Conservation (phyloP, 2,329 filamentous ascomycete genomes). For the Cercospora beticola region DNA sequence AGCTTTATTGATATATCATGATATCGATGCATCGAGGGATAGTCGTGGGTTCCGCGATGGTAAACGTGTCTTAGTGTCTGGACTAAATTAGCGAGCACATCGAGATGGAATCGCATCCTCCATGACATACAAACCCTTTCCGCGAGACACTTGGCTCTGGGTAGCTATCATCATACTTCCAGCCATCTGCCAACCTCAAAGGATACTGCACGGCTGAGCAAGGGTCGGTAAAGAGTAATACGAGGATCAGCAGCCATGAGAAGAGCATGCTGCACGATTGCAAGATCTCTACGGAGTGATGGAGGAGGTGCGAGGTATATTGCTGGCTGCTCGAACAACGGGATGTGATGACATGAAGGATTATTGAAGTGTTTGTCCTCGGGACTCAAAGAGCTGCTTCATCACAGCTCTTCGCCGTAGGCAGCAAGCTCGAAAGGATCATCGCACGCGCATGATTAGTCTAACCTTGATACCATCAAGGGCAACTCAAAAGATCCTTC, state of each 20-base stretch:
- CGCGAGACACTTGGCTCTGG: neutral
- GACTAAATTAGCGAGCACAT: neutral
- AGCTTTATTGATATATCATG: constrained; percentile 65
- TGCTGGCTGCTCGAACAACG: neutral
- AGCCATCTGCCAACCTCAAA: neutral
- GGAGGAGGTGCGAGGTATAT: neutral
- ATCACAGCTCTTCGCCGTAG: neutral
- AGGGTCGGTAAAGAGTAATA: neutral
- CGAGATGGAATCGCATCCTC: neutral
- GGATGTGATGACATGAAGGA: neutral
- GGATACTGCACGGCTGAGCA: neutral
- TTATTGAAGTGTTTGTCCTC: neutral
- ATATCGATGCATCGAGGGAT: constrained; percentile 74
- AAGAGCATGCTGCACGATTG: neutral
- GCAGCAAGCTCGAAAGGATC: neutral
- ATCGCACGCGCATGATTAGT: neutral
- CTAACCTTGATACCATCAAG: neutral
- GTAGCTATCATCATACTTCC: neutral
- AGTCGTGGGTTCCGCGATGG: constrained; percentile 80
- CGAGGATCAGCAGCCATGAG: neutral
- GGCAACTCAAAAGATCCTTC: neutral
- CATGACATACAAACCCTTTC: neutral
- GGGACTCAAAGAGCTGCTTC: too few species aligned
- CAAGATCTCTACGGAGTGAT: neutral
- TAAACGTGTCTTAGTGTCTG: constrained; percentile 80